These are phyloP conservation scores for Nephelium lappaceum DNA, from an alignment of 345 rosid species.

Conservation along the genomic window DNA sequence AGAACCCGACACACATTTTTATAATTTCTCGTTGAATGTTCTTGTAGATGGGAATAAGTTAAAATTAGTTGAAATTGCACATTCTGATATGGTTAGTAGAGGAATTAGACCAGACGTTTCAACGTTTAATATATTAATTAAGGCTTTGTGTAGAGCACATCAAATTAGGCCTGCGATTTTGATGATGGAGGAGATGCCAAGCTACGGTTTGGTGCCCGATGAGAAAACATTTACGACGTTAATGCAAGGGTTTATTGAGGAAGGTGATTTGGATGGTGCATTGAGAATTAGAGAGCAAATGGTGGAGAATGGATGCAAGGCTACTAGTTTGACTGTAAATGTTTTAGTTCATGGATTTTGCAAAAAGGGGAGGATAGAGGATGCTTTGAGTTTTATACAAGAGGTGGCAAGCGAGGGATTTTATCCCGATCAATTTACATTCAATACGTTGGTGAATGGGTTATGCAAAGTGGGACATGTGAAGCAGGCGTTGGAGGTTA, in stretches of 20 bases:
- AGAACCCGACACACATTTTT: conserved; percentile 59
- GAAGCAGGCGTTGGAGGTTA: conserved; percentile 74
- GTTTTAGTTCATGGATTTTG: conserved; percentile 88
- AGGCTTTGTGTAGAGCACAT: conserved; percentile 87
- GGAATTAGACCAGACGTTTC: conserved; percentile 76
- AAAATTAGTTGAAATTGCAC: conserved; percentile 71
- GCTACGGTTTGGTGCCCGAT: conserved; percentile 65
- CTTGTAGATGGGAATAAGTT: conserved; percentile 78
- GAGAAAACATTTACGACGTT: conserved; percentile 85
- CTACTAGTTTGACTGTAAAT: conserved; percentile 71
- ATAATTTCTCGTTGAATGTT: conserved; percentile 73
- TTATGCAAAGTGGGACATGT: conserved; percentile 80
- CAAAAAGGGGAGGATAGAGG: conserved; percentile 71
- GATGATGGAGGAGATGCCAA: conserved; percentile 90
- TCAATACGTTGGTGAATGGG: conserved; percentile 80
- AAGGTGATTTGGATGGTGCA: conserved; percentile 80
- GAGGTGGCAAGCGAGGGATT: conserved; percentile 69
- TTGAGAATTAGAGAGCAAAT: conserved; percentile 66
- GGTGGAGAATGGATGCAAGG: conserved; percentile 54
- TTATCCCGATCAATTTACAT: conserved; percentile 75
- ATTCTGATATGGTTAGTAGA: conserved; percentile 55
- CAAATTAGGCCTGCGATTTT: conserved; percentile 80
- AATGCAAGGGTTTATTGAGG: conserved; percentile 87
- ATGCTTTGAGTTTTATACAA: conserved; percentile 66
- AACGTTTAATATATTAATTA: conserved; percentile 78